A percentile compares a stretch with the other conserved stretches of the same genome.
Conservation (phyloP, 768 basidiomycete genomes). For the Nidula microcarpa region DNA sequence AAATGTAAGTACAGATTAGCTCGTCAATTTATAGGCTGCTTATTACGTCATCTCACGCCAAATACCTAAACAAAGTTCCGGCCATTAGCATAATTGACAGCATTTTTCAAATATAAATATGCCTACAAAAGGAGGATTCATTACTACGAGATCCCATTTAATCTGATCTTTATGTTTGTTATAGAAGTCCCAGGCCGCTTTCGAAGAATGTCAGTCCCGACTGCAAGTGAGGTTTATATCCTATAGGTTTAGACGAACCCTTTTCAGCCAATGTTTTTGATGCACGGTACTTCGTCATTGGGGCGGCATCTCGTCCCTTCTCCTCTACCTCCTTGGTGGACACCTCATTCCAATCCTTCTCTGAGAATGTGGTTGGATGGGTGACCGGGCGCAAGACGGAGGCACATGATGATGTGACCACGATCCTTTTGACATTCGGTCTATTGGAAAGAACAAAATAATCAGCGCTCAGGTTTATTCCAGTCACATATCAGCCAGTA, state of each 20-base stretch:
- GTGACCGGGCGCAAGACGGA: not conserved
- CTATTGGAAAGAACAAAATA: not conserved
- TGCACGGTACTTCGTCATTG: not conserved
- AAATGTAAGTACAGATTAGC: not conserved
- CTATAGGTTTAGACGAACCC: not conserved
- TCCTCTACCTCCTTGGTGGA: not conserved
- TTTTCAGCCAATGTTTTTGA: constrained; percentile 1
- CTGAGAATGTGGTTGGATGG: not conserved
- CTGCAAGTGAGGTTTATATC: not conserved
- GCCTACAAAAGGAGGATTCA: constrained; percentile 47
- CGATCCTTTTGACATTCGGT: not conserved
- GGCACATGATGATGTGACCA: not conserved
- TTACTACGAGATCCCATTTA: constrained; percentile 43
- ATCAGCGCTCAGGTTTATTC: not conserved
- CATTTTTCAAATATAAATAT: not conserved
- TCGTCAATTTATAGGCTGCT: not conserved
- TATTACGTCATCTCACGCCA: not conserved
- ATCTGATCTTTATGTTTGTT: constrained; percentile 27
- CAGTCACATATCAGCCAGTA: not conserved
- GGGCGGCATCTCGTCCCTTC: not conserved
- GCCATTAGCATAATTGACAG: no score
- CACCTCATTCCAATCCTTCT: constrained; percentile 1
- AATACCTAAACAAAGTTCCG: not conserved
- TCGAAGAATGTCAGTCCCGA: not conserved
- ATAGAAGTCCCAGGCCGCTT: constrained; percentile 33